Evolutionary conservation across 192 early-diverging fungal species (phyloP).

Genomic region (Gonapodya prolifera): DNA sequence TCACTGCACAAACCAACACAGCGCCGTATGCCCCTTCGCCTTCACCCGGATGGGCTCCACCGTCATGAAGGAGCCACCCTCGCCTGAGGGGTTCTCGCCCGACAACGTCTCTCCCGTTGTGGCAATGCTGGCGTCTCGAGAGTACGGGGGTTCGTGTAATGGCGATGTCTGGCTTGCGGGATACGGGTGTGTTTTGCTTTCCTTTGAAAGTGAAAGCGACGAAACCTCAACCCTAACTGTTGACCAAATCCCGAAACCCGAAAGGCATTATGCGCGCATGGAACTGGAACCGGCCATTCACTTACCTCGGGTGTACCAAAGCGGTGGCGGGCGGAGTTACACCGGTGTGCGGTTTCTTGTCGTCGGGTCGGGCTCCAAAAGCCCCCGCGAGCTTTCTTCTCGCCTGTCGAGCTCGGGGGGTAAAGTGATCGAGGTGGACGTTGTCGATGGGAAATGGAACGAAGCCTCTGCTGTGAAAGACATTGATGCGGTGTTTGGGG

Average conservation of each 20-base stretch:
- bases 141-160: neutral
- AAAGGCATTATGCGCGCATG: neutral
- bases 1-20: too few species aligned
- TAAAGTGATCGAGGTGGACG: neutral
- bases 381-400: neutral
- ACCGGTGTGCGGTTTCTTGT: neutral
- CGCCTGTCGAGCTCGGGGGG: neutral
- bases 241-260: too few species aligned
- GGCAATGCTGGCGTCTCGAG: neutral
- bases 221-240: too few species aligned
- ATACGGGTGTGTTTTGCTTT: neutral
- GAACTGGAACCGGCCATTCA: neutral
- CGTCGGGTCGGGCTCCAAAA: neutral
- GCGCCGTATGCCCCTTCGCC: neutral
- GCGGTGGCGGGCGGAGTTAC: neutral
- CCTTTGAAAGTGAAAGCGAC: too few species aligned
- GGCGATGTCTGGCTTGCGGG: neutral
- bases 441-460: neutral
- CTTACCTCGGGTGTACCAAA: neutral
- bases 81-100: neutral
- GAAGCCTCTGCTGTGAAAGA: neutral
- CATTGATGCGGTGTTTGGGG: neutral
- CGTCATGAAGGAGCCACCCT: neutral
- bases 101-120: neutral
- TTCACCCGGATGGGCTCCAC: constrained; percentile 1